Conservation (phyloP, 2,329 filamentous ascomycete species). For the Ophiostoma australiae region DNA sequence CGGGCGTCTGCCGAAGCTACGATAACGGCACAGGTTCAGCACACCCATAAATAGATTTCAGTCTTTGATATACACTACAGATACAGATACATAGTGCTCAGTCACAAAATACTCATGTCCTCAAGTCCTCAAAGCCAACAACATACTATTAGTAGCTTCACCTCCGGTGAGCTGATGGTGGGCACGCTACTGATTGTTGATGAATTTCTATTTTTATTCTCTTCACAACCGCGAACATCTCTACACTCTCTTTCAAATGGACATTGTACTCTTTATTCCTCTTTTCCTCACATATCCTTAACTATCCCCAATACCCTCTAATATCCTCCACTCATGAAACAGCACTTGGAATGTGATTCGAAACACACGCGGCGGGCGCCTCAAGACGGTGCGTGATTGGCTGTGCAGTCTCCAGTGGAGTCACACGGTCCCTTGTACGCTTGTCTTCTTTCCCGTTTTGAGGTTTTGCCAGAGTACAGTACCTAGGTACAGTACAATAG, state of each 20-base stretch:
- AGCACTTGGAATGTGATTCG: constrained; percentile 25
- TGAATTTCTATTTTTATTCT: neutral
- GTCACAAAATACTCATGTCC: too few species aligned
- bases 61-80: neutral
- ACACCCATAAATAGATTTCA: neutral
- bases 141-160: neutral
- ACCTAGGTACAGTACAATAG: too few species aligned
- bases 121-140: too few species aligned
- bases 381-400: constrained; percentile 26
- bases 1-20: constrained; percentile 5
- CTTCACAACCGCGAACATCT: neutral
- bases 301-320: neutral
- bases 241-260: neutral
- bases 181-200: neutral
- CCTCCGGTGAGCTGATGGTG: neutral
- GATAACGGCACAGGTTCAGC: neutral
- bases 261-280: neutral
- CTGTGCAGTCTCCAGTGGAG: neutral
- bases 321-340: constrained; percentile 25
- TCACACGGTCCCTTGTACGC: neutral
- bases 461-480: too few species aligned
- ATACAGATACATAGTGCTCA: too few species aligned
- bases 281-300: neutral
- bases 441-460: neutral
- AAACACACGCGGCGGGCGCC: constrained; percentile 28